Percentiles rank a stretch among this genome's conserved stretches.
Evolutionary conservation across 495 filamentous ascomycete genomes (phyloP).

Genomic region (Penicillium steckii): DNA sequence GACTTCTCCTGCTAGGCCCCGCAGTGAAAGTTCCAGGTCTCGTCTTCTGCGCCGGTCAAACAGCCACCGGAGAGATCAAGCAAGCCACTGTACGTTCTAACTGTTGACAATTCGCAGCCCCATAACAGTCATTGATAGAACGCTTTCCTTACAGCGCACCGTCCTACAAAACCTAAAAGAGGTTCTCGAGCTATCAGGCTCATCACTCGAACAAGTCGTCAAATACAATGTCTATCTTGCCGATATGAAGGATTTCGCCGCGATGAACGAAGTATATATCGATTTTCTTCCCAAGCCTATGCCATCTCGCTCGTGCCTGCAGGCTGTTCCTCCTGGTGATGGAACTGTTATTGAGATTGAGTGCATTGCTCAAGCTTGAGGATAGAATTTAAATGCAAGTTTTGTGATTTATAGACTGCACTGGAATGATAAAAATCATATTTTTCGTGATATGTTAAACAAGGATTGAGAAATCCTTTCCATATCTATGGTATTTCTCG

Average conservation of each 20-base stretch:
- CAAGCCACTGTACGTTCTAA: conserved; percentile 32
- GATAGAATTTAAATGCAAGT: neutral
- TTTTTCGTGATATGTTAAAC: no score
- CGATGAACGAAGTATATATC: conserved; percentile 60
- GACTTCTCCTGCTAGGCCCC: conserved; percentile 21
- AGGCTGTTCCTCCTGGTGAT: conserved; percentile 37
- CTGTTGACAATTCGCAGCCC: no score
- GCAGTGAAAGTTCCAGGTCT: conserved; percentile 39
- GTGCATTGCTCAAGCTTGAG: conserved; percentile 35
- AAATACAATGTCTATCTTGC: conserved; percentile 69
- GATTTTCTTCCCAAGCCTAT: conserved; percentile 38
- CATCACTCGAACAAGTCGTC: conserved; percentile 59
- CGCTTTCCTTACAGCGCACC: conserved; percentile 11
- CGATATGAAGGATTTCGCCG: conserved; percentile 66
- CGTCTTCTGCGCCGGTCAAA: conserved; percentile 42
- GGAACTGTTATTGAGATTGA: conserved; percentile 40
- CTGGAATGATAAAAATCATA: neutral
- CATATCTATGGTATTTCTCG: no score
- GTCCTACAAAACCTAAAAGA: conserved; percentile 59
- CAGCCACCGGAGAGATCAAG: conserved; percentile 42
- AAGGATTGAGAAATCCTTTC: no score
- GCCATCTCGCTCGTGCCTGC: conserved; percentile 37
- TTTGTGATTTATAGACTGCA: conserved; percentile 2
- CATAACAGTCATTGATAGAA: no score
- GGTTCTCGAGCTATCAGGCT: conserved; percentile 62